Conservation (phyloP, 345 rosid species). For the Chamaenerion angustifolium region DNA sequence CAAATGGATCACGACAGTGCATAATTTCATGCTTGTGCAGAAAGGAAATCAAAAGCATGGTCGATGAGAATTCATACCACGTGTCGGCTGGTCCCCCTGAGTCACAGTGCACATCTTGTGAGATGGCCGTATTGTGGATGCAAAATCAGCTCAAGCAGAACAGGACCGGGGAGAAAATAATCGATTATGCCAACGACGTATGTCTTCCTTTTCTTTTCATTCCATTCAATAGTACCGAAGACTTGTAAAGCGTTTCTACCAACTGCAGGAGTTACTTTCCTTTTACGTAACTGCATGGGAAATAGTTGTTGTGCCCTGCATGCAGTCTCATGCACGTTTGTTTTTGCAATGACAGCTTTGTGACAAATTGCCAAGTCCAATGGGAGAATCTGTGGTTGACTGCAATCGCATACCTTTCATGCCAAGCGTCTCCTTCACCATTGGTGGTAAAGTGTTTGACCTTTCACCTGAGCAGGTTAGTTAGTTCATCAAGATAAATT, state of each 20-base stretch:
- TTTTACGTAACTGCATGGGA: background rate
- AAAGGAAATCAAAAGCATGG: slow-evolving; percentile 51
- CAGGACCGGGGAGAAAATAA: slow-evolving; percentile 54
- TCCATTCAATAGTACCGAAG: too few relatives aligned
- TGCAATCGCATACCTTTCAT: slow-evolving; percentile 42
- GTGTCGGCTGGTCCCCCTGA: slow-evolving; percentile 30
- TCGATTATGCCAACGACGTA: slow-evolving; percentile 62
- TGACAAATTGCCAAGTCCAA: slow-evolving; percentile 67
- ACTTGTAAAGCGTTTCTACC: too few relatives aligned
- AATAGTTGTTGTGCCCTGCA: slow-evolving; percentile 1
- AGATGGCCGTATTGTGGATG: slow-evolving; percentile 96
- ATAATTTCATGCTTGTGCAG: slow-evolving; percentile 32
- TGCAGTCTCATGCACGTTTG: background rate
- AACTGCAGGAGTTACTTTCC: too few relatives aligned
- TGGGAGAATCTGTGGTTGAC: slow-evolving; percentile 71
- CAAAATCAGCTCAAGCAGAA: slow-evolving; percentile 57
- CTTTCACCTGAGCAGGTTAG: slow-evolving; percentile 73
- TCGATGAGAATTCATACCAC: slow-evolving; percentile 27
- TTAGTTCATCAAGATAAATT: background rate
- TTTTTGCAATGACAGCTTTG: slow-evolving; percentile 42
- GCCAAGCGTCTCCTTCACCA: slow-evolving; percentile 70
- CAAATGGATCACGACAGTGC: too few relatives aligned
- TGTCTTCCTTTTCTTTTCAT: too few relatives aligned
- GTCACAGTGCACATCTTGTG: slow-evolving; percentile 62
- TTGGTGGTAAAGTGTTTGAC: slow-evolving; percentile 62